Base-by-base conservation (phyloP, 805 yeast genomes). In the Cyberlindnera veronae region DNA sequence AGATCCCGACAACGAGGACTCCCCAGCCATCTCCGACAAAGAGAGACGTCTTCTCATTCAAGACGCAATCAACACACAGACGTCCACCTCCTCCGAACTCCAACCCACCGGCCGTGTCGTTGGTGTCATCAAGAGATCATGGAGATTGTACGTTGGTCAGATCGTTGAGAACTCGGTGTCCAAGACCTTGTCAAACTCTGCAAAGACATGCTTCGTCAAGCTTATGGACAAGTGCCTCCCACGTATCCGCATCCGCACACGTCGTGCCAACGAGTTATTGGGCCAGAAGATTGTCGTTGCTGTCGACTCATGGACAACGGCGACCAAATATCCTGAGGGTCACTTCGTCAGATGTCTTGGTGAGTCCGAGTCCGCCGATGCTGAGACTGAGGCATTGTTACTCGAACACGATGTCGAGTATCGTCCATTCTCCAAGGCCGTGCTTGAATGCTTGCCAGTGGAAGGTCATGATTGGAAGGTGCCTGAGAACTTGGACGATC, bases 61-160 rank as follows among this genome's bases (percentile, higher is more conserved):
- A 49, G 91, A 87, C 48, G 96, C 96, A 1, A 68, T 77, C 23
- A 61, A 63, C 32, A 83, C 81, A 2, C 84, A 80, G n/a, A 62
- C 71, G 22, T 61, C 61, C 17, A 79, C 79, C 26, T 61, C 69
- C 20, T 61, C 69, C 20, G 64, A 74, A 48, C 61, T 82, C 17
- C 89, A 84, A 57, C 99, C 98, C n/a, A 91, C 99, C 0, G 98
- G 95, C 3, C 77, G 79, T 50, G 84, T 93, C 26, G 97, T 93
- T 11, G 95, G 95, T 21, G 75, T 93, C 19, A 68, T 81, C 30
- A 83, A 87, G 64, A 76, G 99, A 63, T 86, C 91, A 46, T 93
- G 99, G 99, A 77, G 99, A 61, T 80, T 81, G 50, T 93, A 90
- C 57, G 99, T 93, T 28, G 99, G 99, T 12, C 96, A 90, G 61